phyloP scores from a whole-genome alignment of 2,329 filamentous ascomycete species.

The Aspergillus puulaauensis region DNA sequence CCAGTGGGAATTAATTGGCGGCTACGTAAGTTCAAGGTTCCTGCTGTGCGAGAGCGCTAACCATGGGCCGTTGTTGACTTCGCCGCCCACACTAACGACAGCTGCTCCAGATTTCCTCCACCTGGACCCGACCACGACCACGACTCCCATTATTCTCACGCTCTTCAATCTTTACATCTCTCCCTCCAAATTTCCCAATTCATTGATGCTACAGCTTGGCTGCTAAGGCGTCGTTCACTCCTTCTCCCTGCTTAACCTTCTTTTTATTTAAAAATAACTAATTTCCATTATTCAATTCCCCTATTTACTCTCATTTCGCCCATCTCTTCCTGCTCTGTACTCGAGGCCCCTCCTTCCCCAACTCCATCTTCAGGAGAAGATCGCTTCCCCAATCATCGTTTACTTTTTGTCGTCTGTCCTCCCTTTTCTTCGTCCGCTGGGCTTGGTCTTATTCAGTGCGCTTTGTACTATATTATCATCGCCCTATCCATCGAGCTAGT shows the following conservation, averaged over 20 bases:
- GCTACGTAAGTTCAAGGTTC: slow-evolving; percentile 1
- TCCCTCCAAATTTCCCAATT: neutral
- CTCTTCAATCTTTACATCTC: neutral
- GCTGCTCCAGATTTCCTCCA: slow-evolving; percentile 6
- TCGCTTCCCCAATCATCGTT: slow-evolving; percentile 7
- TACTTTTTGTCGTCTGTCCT: neutral
- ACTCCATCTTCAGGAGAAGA: slow-evolving; percentile 6
- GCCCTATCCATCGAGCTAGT: slow-evolving; percentile 7
- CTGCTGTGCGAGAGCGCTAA: neutral
- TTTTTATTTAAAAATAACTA: slow-evolving; percentile 20
- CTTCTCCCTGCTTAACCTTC: slow-evolving; percentile 26
- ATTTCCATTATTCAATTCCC: slow-evolving; percentile 2
- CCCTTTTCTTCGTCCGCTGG: slow-evolving; percentile 3
- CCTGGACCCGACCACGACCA: neutral
- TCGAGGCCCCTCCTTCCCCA: slow-evolving; percentile 12
- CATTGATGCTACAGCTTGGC: slow-evolving; percentile 16
- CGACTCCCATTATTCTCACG: neutral
- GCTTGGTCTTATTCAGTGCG: slow-evolving; percentile 3
- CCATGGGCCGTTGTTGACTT: slow-evolving; percentile 16
- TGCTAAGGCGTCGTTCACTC: slow-evolving; percentile 22
- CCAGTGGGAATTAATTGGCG: neutral
- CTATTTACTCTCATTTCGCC: slow-evolving; percentile 8
- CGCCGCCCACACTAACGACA: slow-evolving; percentile 2
- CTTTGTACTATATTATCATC: slow-evolving; percentile 2
- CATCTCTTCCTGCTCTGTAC: neutral